Conservation (phyloP, 306 rosid genomes). For the Glycine tomentella region DNA sequence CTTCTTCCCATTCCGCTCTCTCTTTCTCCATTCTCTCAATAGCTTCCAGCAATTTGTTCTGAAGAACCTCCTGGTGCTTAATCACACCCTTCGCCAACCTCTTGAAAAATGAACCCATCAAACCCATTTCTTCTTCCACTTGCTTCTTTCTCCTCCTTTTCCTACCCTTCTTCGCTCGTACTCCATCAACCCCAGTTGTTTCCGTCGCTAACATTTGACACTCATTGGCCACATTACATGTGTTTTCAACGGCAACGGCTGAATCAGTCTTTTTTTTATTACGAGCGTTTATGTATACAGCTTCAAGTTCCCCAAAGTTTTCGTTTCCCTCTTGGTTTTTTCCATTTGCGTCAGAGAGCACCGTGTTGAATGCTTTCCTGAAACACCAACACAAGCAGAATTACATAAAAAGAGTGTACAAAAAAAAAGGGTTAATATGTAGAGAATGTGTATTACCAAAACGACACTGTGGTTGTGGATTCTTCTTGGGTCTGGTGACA, state of each 20-base stretch:
- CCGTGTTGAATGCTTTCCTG: slow-evolving; percentile 4
- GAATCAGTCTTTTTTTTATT: no score
- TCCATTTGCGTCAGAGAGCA: neutral
- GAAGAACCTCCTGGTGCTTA: slow-evolving; percentile 9
- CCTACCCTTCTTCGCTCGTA: neutral
- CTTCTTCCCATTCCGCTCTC: slow-evolving; percentile 19
- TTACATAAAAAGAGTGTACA: no score
- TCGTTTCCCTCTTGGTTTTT: no score
- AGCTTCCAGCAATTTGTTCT: neutral
- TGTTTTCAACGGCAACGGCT: no score
- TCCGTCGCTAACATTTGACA: neutral
- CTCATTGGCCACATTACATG: neutral
- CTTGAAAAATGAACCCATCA: neutral
- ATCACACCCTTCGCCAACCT: slow-evolving; percentile 7
- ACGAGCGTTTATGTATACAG: neutral
- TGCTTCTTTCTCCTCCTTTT: slow-evolving; percentile 12
- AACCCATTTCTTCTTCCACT: neutral
- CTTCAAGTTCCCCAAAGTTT: slow-evolving; percentile 6
- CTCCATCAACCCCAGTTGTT: neutral
- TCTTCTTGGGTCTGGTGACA: neutral
- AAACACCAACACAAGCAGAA: neutral
- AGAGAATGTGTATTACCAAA: neutral
- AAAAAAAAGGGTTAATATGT: no score
- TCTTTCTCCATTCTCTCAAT: slow-evolving; percentile 8
- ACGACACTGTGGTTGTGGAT: neutral